phyloP scores from a whole-genome alignment of 2,329 filamentous ascomycete genomes.

The Diaporthe sp. region DNA sequence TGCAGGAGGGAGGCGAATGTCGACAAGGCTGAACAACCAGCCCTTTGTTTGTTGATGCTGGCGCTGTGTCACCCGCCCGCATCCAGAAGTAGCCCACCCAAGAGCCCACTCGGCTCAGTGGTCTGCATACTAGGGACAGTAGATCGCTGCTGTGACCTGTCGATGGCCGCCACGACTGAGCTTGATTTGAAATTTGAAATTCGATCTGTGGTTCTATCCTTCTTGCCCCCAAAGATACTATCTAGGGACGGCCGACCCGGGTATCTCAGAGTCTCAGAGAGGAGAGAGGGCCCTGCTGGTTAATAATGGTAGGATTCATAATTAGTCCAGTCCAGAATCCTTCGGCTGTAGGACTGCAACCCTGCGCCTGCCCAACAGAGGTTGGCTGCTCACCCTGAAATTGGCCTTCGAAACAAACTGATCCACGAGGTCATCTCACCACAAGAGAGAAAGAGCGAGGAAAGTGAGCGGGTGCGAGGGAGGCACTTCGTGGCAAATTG shows the following conservation, averaged over 20 bases:
- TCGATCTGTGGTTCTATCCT: not conserved
- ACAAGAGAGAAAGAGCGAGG: not conserved
- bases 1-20: constrained; percentile 1
- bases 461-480: not conserved
- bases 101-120: constrained; percentile 2
- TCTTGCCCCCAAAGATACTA: not conserved
- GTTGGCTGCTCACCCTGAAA: constrained; percentile 13
- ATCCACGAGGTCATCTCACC: not conserved
- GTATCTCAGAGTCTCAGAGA: not conserved
- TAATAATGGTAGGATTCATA: not conserved
- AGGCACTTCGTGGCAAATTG: constrained; percentile 18
- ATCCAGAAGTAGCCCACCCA: constrained; percentile 8
- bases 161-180: not conserved
- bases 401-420: not conserved
- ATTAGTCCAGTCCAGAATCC: constrained; percentile 32
- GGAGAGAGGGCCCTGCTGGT: not conserved
- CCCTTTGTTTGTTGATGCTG: constrained; percentile 35
- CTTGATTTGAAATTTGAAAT: constrained; percentile 5
- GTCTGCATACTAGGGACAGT: not conserved
- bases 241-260: constrained; percentile 19
- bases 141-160: constrained; percentile 2
- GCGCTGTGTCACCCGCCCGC: constrained; percentile 30
- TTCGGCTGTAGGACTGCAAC: constrained; percentile 32
- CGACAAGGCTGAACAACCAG: constrained; percentile 31
- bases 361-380: constrained; percentile 22